Percentiles rank a stretch among this genome's conserved stretches.
These are phyloP conservation scores for Crotalaria pallida DNA, from an alignment of 306 rosid genomes.

Conservation along the genomic window DNA sequence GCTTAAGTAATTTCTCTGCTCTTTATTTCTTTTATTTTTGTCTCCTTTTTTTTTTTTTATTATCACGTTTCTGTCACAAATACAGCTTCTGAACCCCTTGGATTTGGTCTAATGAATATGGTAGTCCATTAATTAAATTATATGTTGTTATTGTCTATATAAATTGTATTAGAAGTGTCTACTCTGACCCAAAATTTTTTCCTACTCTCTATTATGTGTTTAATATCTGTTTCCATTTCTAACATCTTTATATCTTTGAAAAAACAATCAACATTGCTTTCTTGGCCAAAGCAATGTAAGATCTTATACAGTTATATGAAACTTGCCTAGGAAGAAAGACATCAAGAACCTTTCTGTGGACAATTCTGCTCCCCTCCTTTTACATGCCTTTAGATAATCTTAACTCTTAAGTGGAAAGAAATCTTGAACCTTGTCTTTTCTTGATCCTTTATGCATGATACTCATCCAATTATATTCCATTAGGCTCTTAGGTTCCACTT, in stretches of 20 bases:
- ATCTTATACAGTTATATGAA: background rate
- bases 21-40: background rate
- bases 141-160: background rate
- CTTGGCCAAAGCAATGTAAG: background rate
- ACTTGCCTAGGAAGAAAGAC: conserved; percentile 6
- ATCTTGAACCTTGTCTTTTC: background rate
- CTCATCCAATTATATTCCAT: background rate
- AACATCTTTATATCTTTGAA: background rate
- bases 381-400: background rate
- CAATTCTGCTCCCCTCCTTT: conserved; percentile 2
- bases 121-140: background rate
- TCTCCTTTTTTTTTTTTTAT: conserved; percentile 16
- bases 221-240: background rate
- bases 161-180: background rate
- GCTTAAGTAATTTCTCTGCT: background rate
- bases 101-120: background rate
- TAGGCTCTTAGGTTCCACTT: background rate
- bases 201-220: background rate
- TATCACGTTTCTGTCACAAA: background rate
- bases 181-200: background rate
- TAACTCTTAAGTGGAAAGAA: background rate
- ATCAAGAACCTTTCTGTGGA: background rate
- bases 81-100: background rate
- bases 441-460: background rate
- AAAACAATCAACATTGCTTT: conserved; percentile 7